These are phyloP conservation scores for Peltaster fructicola DNA, from an alignment of 2,329 filamentous ascomycete genomes.

Conservation along the genomic window DNA sequence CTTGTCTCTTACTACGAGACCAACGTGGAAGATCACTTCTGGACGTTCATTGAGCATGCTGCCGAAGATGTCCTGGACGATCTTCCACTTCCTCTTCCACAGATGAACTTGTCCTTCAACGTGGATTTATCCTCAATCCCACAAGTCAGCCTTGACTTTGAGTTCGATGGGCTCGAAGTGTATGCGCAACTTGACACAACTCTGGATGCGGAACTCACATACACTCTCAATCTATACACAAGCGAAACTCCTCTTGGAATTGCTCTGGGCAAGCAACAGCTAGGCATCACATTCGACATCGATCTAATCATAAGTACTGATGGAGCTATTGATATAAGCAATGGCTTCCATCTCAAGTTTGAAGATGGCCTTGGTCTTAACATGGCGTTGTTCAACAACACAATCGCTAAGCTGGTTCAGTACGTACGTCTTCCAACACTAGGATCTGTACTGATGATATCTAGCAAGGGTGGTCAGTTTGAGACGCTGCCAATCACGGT, in stretches of 20 bases:
- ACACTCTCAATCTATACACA: conserved; percentile 32
- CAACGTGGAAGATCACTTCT: too few relatives aligned
- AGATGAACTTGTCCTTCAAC: conserved; percentile 9
- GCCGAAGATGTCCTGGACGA: background rate
- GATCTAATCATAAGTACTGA: conserved; percentile 36
- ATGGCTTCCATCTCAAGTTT: conserved; percentile 37
- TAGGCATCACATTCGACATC: conserved; percentile 32
- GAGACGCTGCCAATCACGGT: conserved; percentile 40
- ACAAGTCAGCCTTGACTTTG: conserved; percentile 26
- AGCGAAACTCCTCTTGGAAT: conserved; percentile 30
- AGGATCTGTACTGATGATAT: too few relatives aligned
- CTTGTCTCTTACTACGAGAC: too few relatives aligned
- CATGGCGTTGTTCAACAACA: conserved; percentile 32
- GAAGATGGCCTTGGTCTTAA: conserved; percentile 33
- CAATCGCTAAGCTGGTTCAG: conserved; percentile 32
- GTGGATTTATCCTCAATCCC: conserved; percentile 28
- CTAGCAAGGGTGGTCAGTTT: conserved; percentile 35
- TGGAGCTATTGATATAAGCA: conserved; percentile 31
- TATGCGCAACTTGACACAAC: conserved; percentile 3
- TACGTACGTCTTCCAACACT: too few relatives aligned
- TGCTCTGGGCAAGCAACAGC: conserved; percentile 21
- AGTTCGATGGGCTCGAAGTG: conserved; percentile 32
- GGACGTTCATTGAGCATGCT: background rate
- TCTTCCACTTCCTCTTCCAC: background rate
- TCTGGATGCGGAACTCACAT: too few relatives aligned